A percentile compares a stretch with the other conserved stretches of the same genome.
Conservation (phyloP, 148 eudicot genomes). For the Agrostemma githago region DNA sequence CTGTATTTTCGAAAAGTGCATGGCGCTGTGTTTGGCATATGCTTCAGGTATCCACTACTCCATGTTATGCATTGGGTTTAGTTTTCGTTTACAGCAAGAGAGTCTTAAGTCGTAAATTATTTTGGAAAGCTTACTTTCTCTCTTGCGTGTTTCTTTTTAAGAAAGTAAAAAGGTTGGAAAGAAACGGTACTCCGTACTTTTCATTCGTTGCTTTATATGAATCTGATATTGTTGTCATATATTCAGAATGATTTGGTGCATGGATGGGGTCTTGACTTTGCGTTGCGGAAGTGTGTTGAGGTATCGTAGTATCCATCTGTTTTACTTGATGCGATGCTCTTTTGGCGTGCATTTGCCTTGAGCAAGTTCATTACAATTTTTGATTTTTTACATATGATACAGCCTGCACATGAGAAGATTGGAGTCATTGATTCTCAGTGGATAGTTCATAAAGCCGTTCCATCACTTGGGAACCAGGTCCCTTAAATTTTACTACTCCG, state of each 20-base stretch:
- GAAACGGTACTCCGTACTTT: too few relatives aligned
- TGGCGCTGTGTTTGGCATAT: conserved; percentile 98
- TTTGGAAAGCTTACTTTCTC: not conserved
- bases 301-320: conserved; percentile 23
- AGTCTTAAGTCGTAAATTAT: not conserved
- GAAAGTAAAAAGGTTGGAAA: too few relatives aligned
- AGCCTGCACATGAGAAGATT: conserved; percentile 82
- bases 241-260: conserved; percentile 82
- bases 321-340: not conserved
- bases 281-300: conserved; percentile 78
- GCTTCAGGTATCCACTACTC: conserved; percentile 79
- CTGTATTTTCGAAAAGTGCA: conserved; percentile 77
- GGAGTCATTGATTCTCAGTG: conserved; percentile 88
- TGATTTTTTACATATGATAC: not conserved
- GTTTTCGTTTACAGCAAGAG: not conserved
- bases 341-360: not conserved
- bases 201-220: not conserved
- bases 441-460: conserved; percentile 77
- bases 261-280: conserved; percentile 97
- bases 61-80: not conserved
- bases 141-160: too few relatives aligned
- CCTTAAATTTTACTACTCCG: not conserved
- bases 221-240: not conserved
- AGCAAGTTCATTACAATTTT: not conserved
- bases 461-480: conserved; percentile 86